A percentile compares a stretch with the other conserved stretches of the same genome.
Conservation (phyloP, 2,329 filamentous ascomycete species). For the Hyphodiscus sp. region DNA sequence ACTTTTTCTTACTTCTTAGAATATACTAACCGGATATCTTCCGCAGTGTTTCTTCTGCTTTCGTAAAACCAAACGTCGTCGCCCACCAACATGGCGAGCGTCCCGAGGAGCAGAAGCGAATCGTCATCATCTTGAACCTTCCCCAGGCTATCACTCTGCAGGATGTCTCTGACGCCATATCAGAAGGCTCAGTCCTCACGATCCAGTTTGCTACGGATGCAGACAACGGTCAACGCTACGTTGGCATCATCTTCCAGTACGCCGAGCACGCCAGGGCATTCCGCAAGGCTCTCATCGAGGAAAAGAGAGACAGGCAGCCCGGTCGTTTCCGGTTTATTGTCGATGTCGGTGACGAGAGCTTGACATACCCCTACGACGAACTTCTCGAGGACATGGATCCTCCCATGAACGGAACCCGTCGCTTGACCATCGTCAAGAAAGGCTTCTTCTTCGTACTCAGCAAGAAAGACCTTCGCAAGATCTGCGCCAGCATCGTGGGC, state of each 20-base stretch:
- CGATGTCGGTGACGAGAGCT: slow-evolving; percentile 17
- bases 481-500: slow-evolving; percentile 21
- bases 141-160: slow-evolving; percentile 18
- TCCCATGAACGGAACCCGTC: slow-evolving; percentile 19
- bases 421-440: slow-evolving; percentile 27
- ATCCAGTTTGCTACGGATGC: slow-evolving; percentile 24
- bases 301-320: slow-evolving; percentile 13
- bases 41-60: slow-evolving; percentile 1
- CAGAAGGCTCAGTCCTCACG: slow-evolving; percentile 23
- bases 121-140: slow-evolving; percentile 25
- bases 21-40: background rate
- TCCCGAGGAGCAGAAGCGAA: slow-evolving; percentile 17
- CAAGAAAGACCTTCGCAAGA: slow-evolving; percentile 13
- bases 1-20: too few relatives aligned
- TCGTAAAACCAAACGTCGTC: background rate
- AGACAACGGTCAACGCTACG: slow-evolving; percentile 14
- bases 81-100: slow-evolving; percentile 7
- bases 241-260: slow-evolving; percentile 25
- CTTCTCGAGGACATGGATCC: slow-evolving; percentile 20
- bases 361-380: slow-evolving; percentile 18
- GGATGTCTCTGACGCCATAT: slow-evolving; percentile 24
- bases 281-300: slow-evolving; percentile 13
- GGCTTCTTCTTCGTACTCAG: slow-evolving; percentile 26
- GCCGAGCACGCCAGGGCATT: slow-evolving; percentile 22
- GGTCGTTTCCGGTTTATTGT: slow-evolving; percentile 23